Percentiles rank a stretch among this genome's conserved stretches.
Evolutionary conservation across 2,329 filamentous ascomycete species (phyloP).

Genomic region (Stromatinia cepivora): DNA sequence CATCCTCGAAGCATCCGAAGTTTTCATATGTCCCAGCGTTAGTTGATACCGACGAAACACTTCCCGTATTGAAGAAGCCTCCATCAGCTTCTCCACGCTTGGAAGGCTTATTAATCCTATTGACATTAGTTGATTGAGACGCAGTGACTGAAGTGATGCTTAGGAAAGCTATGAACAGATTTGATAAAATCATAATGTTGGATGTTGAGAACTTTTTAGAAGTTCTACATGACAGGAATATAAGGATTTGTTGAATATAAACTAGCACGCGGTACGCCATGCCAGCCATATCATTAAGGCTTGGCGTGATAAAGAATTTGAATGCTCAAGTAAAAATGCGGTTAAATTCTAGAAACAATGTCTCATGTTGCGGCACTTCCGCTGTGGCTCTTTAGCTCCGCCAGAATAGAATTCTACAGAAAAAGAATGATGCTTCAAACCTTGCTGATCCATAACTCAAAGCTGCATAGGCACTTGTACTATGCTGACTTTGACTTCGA

Average conservation of each 20-base stretch:
- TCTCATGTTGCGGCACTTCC: constrained; percentile 9
- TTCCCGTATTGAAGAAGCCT: constrained; percentile 7
- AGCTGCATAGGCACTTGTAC: not conserved
- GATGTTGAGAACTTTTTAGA: not conserved
- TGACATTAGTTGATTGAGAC: constrained; percentile 1
- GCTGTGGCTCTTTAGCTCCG: not conserved
- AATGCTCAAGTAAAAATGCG: constrained; percentile 5
- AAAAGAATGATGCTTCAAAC: not conserved
- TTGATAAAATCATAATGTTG: not conserved
- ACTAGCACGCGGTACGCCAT: not conserved
- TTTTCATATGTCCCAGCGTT: not conserved
- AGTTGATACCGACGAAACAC: not conserved
- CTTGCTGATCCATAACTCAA: not conserved
- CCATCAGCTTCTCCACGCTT: not conserved
- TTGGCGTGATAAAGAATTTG: not conserved
- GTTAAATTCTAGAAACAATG: not conserved
- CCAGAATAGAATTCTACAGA: not conserved
- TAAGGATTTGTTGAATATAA: not conserved
- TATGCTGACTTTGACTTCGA: not conserved
- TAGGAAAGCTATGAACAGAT: constrained; percentile 4
- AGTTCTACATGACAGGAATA: constrained; percentile 1
- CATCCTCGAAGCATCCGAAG: constrained; percentile 13
- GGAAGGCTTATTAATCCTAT: not conserved
- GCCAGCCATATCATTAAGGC: not conserved
- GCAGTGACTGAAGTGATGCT: not conserved